Conservation (phyloP, 2,329 filamentous ascomycete species). For the Elsinoe australis region DNA sequence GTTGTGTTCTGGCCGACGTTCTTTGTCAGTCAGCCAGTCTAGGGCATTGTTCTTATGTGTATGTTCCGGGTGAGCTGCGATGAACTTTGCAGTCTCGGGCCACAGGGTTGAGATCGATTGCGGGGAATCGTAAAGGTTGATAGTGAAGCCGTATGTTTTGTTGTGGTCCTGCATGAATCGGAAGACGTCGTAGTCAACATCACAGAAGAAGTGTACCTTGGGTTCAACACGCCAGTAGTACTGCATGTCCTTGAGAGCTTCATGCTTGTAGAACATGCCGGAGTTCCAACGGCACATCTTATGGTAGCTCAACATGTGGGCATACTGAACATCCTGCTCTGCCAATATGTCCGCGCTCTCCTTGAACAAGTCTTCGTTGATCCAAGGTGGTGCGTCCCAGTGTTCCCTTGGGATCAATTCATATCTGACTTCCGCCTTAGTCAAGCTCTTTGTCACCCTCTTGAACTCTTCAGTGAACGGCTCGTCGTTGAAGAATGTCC, state of each 20-base stretch:
- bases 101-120: constrained; percentile 79
- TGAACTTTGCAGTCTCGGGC: constrained; percentile 91
- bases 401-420: constrained; percentile 90
- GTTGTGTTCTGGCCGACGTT: constrained; percentile 70
- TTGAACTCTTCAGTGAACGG: constrained; percentile 94
- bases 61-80: constrained; percentile 66
- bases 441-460: constrained; percentile 65
- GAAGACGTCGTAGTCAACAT: constrained; percentile 97
- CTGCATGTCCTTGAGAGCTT: constrained; percentile 68
- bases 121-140: constrained; percentile 90
- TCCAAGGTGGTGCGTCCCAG: constrained; percentile 88
- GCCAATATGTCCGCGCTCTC: constrained; percentile 78
- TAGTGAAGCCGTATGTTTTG: constrained; percentile 89
- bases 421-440: constrained; percentile 81
- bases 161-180: constrained; percentile 97
- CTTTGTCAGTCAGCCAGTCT: constrained; percentile 75
- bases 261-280: constrained; percentile 95
- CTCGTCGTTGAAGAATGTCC: constrained; percentile 98
- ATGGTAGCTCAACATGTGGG: constrained; percentile 81
- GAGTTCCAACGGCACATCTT: constrained; percentile 99
- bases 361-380: constrained; percentile 75
- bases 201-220: constrained; percentile 98
- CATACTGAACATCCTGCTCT: constrained; percentile 84
- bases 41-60: constrained; percentile 77
- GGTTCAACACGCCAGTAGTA: constrained; percentile 99